These are phyloP conservation scores for Ceratonia siliqua DNA, from an alignment of 306 rosid genomes.

Conservation along the genomic window DNA sequence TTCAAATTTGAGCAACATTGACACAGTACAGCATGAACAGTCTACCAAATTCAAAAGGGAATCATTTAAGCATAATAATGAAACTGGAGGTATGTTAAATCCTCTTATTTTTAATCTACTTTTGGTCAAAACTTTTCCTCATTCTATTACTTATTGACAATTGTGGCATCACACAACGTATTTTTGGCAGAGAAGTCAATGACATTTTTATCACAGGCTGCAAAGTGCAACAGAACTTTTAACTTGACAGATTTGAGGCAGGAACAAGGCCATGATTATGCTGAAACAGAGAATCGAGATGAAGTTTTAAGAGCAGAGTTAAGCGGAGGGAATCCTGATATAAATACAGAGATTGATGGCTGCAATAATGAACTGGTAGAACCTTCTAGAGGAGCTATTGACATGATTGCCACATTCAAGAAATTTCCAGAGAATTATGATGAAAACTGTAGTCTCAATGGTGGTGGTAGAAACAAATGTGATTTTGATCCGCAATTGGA, in stretches of 20 bases:
- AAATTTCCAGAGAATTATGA: constrained; percentile 36
- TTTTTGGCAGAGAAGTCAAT: constrained; percentile 54
- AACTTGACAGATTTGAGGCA: constrained; percentile 35
- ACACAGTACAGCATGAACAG: constrained; percentile 32
- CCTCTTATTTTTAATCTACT: background rate
- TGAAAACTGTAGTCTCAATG: constrained; percentile 36
- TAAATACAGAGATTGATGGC: constrained; percentile 34
- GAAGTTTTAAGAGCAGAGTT: constrained; percentile 39
- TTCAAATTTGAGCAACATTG: constrained; percentile 49
- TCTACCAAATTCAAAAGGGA: constrained; percentile 38
- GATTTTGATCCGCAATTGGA: constrained; percentile 57
- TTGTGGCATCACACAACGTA: background rate
- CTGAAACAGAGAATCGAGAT: constrained; percentile 39
- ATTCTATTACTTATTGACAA: constrained; percentile 13
- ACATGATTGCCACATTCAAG: constrained; percentile 66
- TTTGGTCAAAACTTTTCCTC: constrained; percentile 12
- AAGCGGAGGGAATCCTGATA: constrained; percentile 38
- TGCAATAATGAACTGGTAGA: constrained; percentile 39
- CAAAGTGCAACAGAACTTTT: constrained; percentile 35
- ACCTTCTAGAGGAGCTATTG: constrained; percentile 58
- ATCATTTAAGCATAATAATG: constrained; percentile 33
- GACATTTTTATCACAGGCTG: constrained; percentile 41
- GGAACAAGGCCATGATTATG: constrained; percentile 37
- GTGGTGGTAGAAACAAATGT: constrained; percentile 35
- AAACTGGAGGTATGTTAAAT: constrained; percentile 48